These are phyloP conservation scores for Eucalyptus sp. DNA, from an alignment of 345 rosid genomes.

Conservation along the genomic window DNA sequence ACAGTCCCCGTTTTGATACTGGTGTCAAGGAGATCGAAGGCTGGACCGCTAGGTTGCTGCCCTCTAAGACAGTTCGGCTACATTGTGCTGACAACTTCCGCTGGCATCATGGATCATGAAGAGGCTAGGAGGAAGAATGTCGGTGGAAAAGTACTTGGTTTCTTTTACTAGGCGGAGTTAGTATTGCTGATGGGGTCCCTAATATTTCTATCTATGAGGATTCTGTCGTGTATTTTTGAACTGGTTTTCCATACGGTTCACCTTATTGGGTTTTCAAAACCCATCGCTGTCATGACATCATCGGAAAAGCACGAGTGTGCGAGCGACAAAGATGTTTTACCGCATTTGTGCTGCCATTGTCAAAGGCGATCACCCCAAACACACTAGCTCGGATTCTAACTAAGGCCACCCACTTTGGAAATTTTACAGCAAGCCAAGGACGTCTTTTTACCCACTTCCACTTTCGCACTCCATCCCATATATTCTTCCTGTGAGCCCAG, in stretches of 20 bases:
- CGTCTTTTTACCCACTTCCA: background rate
- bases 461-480: background rate
- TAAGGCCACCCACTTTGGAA: background rate
- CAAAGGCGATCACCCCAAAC: background rate
- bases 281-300: background rate
- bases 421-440: background rate
- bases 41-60: conserved; percentile 43
- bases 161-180: conserved; percentile 18
- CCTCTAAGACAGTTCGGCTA: conserved; percentile 45
- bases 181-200: background rate
- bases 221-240: background rate
- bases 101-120: conserved; percentile 45
- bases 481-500: background rate
- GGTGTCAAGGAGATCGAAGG: conserved; percentile 41
- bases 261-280: background rate
- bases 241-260: background rate
- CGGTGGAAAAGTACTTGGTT: conserved; percentile 42
- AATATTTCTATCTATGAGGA: background rate
- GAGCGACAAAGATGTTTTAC: background rate
- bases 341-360: background rate
- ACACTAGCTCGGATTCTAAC: background rate
- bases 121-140: conserved; percentile 46
- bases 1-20: conserved; percentile 38
- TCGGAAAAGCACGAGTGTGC: background rate
- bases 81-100: conserved; percentile 38